Conservation (phyloP, 2,329 filamentous ascomycete genomes). For the Talaromyces sp. region DNA sequence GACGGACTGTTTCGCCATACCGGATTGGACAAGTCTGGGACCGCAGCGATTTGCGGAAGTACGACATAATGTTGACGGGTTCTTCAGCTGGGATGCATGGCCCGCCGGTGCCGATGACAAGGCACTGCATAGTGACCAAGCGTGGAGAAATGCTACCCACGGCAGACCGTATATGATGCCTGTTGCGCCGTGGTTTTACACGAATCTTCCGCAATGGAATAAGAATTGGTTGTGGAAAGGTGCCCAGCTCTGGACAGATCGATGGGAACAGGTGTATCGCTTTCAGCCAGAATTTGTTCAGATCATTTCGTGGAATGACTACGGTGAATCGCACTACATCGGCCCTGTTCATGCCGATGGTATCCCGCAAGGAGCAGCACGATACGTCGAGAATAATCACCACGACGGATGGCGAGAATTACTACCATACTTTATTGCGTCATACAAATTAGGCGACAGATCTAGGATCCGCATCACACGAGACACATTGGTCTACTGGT, state of each 20-base stretch:
- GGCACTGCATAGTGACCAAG: slow-evolving; percentile 34
- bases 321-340: slow-evolving; percentile 57
- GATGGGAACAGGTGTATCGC: slow-evolving; percentile 52
- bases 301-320: slow-evolving; percentile 59
- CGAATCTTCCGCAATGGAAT: slow-evolving; percentile 50
- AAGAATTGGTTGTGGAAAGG: slow-evolving; percentile 62
- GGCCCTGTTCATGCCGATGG: slow-evolving; percentile 45
- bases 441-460: slow-evolving; percentile 31
- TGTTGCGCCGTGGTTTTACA: slow-evolving; percentile 54
- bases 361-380: slow-evolving; percentile 43
- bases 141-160: slow-evolving; percentile 34
- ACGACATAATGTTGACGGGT: slow-evolving; percentile 32
- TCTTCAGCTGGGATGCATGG: slow-evolving; percentile 44
- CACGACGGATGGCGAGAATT: slow-evolving; percentile 30
- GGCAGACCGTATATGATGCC: slow-evolving; percentile 49
- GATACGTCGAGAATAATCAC: slow-evolving; percentile 26
- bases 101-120: slow-evolving; percentile 33
- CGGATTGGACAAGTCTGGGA: slow-evolving; percentile 41
- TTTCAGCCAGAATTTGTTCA: slow-evolving; percentile 50
- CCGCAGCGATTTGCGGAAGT: slow-evolving; percentile 24
- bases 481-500: slow-evolving; percentile 34
- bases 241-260: slow-evolving; percentile 56
- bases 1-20: slow-evolving; percentile 42
- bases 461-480: slow-evolving; percentile 14
- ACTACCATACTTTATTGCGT: slow-evolving; percentile 33